A percentile compares a stretch with the other conserved stretches of the same genome.
phyloP scores from a whole-genome alignment of 306 rosid genomes.

The Dalbergia oliveri region DNA sequence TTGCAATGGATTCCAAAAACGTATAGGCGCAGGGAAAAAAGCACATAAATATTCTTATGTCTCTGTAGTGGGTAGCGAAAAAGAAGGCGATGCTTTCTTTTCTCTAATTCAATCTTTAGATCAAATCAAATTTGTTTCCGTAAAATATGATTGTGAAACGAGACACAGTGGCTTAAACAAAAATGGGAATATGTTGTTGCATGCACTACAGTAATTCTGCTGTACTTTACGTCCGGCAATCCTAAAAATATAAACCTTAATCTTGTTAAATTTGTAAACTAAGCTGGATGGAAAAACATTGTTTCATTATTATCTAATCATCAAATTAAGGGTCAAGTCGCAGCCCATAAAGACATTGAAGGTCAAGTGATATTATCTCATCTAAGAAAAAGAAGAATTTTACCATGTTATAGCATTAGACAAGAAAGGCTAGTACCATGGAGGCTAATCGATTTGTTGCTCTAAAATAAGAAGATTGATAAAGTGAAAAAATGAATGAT shows the following conservation, averaged over 20 bases:
- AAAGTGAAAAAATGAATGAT: too few relatives aligned
- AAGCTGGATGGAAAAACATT: too few relatives aligned
- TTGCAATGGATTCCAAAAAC: conserved; percentile 9
- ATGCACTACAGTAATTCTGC: not conserved
- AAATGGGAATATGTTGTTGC: not conserved
- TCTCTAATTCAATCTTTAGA: too few relatives aligned
- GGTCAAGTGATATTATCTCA: not conserved
- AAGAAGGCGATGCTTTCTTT: not conserved
- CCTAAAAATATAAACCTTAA: not conserved
- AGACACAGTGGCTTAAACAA: not conserved
- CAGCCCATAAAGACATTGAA: too few relatives aligned
- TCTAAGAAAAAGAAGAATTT: not conserved
- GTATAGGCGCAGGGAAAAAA: not conserved
- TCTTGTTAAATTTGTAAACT: not conserved
- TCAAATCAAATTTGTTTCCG: not conserved
- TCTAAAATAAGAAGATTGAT: too few relatives aligned
- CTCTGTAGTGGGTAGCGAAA: not conserved
- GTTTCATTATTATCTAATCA: not conserved
- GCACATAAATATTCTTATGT: conserved; percentile 7
- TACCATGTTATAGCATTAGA: not conserved
- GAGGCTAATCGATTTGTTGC: not conserved
- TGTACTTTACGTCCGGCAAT: not conserved
- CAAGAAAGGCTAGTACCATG: not conserved
- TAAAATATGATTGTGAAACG: not conserved
- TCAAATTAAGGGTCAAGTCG: not conserved